These are phyloP conservation scores for Tylopilus subfusipes DNA, from an alignment of 768 basidiomycete species.

Conservation along the genomic window DNA sequence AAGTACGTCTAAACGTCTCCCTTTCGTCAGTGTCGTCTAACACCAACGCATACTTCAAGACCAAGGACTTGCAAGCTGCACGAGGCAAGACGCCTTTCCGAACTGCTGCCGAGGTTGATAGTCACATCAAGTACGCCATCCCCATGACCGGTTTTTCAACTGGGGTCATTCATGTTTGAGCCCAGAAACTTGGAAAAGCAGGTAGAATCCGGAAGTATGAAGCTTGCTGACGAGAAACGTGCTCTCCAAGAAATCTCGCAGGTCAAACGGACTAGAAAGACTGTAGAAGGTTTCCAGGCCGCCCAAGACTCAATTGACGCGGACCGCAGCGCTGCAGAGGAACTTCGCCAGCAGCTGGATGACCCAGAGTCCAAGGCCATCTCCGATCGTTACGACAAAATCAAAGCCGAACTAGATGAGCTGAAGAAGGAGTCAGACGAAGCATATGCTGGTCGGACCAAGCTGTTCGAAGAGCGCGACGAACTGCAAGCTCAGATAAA, in stretches of 20 bases:
- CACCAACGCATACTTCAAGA: slow-evolving; percentile 39
- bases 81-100: slow-evolving; percentile 78
- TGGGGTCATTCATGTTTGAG: slow-evolving; percentile 3
- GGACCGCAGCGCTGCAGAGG: slow-evolving; percentile 71
- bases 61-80: slow-evolving; percentile 81
- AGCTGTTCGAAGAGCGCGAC: slow-evolving; percentile 86
- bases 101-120: slow-evolving; percentile 81
- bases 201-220: slow-evolving; percentile 89
- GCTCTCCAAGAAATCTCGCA: slow-evolving; percentile 86
- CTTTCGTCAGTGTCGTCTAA: not conserved
- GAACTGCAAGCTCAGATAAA: slow-evolving; percentile 65
- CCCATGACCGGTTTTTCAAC: not conserved
- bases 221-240: slow-evolving; percentile 92
- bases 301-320: slow-evolving; percentile 79
- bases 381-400: slow-evolving; percentile 74
- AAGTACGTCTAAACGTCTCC: slow-evolving; percentile 43
- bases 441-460: slow-evolving; percentile 71
- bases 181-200: slow-evolving; percentile 78
- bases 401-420: slow-evolving; percentile 82
- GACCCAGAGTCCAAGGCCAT: slow-evolving; percentile 85
- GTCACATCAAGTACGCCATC: slow-evolving; percentile 69
- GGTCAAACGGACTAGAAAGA: slow-evolving; percentile 64
- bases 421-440: slow-evolving; percentile 86
- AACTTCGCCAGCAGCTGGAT: slow-evolving; percentile 77
- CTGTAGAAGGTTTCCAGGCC: slow-evolving; percentile 77